These are phyloP conservation scores for Circinella minor DNA, from an alignment of 371 early-diverging fungal genomes.

Conservation along the genomic window DNA sequence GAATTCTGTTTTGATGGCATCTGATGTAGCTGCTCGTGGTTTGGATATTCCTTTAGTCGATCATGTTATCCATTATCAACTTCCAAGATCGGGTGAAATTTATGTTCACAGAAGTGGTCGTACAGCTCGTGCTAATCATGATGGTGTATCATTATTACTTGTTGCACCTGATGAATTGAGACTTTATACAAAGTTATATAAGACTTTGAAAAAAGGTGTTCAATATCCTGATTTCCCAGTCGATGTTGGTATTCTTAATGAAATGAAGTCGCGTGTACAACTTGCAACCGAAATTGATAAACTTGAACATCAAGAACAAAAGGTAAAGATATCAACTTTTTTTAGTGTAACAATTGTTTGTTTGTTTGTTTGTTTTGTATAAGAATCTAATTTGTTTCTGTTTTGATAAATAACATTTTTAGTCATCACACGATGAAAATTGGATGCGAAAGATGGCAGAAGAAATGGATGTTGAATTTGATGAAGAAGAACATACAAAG, in stretches of 20 bases:
- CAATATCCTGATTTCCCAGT: conserved; percentile 73
- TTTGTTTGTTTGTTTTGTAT: no score
- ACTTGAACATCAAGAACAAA: conserved; percentile 75
- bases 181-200: conserved; percentile 79
- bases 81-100: conserved; percentile 83
- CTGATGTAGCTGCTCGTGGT: conserved; percentile 93
- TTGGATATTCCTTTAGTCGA: conserved; percentile 87
- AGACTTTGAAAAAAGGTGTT: conserved; percentile 71
- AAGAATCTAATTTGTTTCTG: neutral
- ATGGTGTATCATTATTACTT: conserved; percentile 84
- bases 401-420: neutral
- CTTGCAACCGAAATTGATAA: conserved; percentile 84
- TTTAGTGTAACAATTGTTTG: no score
- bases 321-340: conserved; percentile 48
- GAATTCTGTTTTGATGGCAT: conserved; percentile 80
- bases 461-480: conserved; percentile 84
- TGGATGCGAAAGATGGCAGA: conserved; percentile 89
- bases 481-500: conserved; percentile 62
- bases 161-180: conserved; percentile 85
- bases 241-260: conserved; percentile 60
- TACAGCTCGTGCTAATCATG: conserved; percentile 85
- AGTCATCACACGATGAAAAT: conserved; percentile 68
- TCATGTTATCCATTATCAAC: conserved; percentile 88
- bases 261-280: conserved; percentile 72
- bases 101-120: conserved; percentile 91